These are phyloP conservation scores for Xylogone sp. DNA, from an alignment of 2,329 filamentous ascomycete species.

Conservation along the genomic window DNA sequence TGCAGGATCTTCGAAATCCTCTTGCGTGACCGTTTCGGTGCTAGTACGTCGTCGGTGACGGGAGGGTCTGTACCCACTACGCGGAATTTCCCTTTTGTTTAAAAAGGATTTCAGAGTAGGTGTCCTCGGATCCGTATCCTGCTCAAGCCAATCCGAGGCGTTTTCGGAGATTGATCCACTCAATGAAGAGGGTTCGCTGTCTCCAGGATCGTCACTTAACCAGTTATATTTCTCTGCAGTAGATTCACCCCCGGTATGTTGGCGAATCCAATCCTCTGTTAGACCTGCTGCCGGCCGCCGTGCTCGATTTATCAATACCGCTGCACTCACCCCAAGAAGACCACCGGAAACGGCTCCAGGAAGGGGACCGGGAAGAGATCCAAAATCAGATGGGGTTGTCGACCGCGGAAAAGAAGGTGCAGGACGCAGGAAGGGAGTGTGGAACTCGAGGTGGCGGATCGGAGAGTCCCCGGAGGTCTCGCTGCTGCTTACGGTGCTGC, in stretches of 20 bases:
- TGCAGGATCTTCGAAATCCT: slow-evolving; percentile 21
- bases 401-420: slow-evolving; percentile 39
- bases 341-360: no score
- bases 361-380: slow-evolving; percentile 23
- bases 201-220: slow-evolving; percentile 74
- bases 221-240: slow-evolving; percentile 72
- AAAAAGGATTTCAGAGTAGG: slow-evolving; percentile 27
- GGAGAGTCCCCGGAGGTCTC: slow-evolving; percentile 57
- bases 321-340: slow-evolving; percentile 35
- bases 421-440: slow-evolving; percentile 59
- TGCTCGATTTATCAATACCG: slow-evolving; percentile 60
- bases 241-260: slow-evolving; percentile 68
- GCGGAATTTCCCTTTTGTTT: slow-evolving; percentile 14
- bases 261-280: slow-evolving; percentile 82
- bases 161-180: slow-evolving; percentile 58
- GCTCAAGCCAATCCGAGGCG: slow-evolving; percentile 44
- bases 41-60: slow-evolving; percentile 29
- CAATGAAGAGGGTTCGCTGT: slow-evolving; percentile 73
- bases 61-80: slow-evolving; percentile 15
- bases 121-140: slow-evolving; percentile 32
- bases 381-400: slow-evolving; percentile 33
- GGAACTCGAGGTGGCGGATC: slow-evolving; percentile 57
- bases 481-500: slow-evolving; percentile 55
- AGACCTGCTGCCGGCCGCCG: slow-evolving; percentile 58
- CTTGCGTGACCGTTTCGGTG: slow-evolving; percentile 26